These are phyloP conservation scores for Trichoderma virens DNA, from an alignment of 495 filamentous ascomycete species.

Conservation along the genomic window DNA sequence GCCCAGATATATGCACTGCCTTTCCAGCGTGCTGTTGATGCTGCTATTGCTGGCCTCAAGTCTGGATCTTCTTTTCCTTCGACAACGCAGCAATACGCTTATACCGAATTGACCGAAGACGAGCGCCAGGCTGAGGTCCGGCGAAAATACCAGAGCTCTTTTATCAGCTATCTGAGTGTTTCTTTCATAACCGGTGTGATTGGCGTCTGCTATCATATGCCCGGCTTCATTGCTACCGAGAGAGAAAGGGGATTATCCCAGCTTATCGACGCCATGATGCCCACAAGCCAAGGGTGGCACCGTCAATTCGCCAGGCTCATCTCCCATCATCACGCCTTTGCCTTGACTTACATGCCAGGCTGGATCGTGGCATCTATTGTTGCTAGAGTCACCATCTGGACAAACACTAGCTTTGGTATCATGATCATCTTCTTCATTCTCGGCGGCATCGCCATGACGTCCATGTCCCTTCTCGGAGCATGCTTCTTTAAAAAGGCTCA, in stretches of 20 bases:
- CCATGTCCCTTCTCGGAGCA: slow-evolving; percentile 52
- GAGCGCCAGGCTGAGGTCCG: slow-evolving; percentile 47
- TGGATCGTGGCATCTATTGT: slow-evolving; percentile 48
- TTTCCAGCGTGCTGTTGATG: slow-evolving; percentile 59
- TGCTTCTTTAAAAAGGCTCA: slow-evolving; percentile 61
- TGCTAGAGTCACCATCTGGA: slow-evolving; percentile 39
- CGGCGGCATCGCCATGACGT: slow-evolving; percentile 48
- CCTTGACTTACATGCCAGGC: slow-evolving; percentile 45
- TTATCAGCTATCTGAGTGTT: slow-evolving; percentile 51
- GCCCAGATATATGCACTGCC: slow-evolving; percentile 57
- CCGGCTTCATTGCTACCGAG: slow-evolving; percentile 58
- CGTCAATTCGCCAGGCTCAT: slow-evolving; percentile 47
- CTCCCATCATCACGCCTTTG: slow-evolving; percentile 50
- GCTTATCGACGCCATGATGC: slow-evolving; percentile 65
- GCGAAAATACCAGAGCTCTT: slow-evolving; percentile 47
- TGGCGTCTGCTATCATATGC: slow-evolving; percentile 55
- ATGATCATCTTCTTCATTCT: slow-evolving; percentile 49
- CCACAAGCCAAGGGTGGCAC: slow-evolving; percentile 33
- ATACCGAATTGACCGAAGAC: slow-evolving; percentile 49
- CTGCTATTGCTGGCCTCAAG: slow-evolving; percentile 51
- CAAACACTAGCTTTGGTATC: slow-evolving; percentile 41
- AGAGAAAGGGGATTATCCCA: slow-evolving; percentile 59
- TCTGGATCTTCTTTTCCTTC: slow-evolving; percentile 45
- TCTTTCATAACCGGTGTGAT: slow-evolving; percentile 56
- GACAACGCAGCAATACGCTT: slow-evolving; percentile 21